Evolutionary conservation across 371 early-diverging fungal species (phyloP).

Genomic region (Nematocida parisii): DNA sequence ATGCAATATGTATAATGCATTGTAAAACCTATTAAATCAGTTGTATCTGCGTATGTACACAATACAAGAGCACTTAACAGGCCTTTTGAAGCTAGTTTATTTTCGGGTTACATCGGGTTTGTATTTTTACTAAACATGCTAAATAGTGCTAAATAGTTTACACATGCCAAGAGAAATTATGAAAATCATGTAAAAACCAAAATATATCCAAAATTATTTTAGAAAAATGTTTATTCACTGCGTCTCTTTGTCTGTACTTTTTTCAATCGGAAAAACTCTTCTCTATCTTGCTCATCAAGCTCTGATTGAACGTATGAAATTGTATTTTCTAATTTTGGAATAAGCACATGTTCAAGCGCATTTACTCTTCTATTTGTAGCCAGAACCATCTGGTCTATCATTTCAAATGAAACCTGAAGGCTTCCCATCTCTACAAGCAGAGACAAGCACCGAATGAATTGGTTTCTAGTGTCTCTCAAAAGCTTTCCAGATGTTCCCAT

Average conservation of each 20-base stretch:
- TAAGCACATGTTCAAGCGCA: slow-evolving; percentile 95
- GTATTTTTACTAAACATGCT: too few species aligned
- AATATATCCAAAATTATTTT: background rate
- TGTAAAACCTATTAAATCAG: too few species aligned
- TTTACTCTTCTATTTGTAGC: slow-evolving; percentile 96
- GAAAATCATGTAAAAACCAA: too few species aligned
- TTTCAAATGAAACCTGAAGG: slow-evolving; percentile 80
- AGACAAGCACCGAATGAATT: slow-evolving; percentile 84
- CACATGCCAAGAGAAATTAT: too few species aligned
- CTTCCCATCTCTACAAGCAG: slow-evolving; percentile 88
- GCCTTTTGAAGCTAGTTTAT: too few species aligned
- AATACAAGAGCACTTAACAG: too few species aligned
- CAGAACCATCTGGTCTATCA: slow-evolving; percentile 94
- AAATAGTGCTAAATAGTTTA: too few species aligned
- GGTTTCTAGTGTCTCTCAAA: slow-evolving; percentile 83
- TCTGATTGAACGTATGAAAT: slow-evolving; percentile 90
- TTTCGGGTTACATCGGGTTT: too few species aligned
- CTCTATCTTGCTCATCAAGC: slow-evolving; percentile 97
- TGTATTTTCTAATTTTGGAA: slow-evolving; percentile 95
- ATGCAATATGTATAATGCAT: too few species aligned
- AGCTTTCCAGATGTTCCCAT: slow-evolving; percentile 94
- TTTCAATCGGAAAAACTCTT: slow-evolving; percentile 86
- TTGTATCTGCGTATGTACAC: too few species aligned
- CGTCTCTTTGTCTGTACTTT: slow-evolving; percentile 66
- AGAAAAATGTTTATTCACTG: background rate